These are phyloP conservation scores for Pulveroboletus frians DNA, from an alignment of 768 basidiomycete genomes.

Conservation along the genomic window DNA sequence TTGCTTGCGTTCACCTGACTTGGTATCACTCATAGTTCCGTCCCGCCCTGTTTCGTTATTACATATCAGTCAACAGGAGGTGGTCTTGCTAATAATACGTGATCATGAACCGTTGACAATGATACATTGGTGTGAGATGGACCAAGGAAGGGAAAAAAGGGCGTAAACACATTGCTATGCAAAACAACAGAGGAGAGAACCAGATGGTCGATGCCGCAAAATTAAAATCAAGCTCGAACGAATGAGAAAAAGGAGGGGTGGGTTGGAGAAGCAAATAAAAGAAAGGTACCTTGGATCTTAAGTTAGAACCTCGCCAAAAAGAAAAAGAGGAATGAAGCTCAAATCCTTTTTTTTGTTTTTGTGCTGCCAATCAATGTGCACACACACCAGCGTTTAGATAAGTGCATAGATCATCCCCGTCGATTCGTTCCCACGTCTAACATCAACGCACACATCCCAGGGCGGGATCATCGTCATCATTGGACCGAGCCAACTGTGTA, in stretches of 20 bases:
- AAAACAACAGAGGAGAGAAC: constrained; percentile 22
- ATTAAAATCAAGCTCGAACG: background rate
- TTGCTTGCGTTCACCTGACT: background rate
- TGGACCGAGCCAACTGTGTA: constrained; percentile 11
- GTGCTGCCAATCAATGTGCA: background rate
- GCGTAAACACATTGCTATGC: constrained; percentile 13
- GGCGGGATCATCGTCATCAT: constrained; percentile 8
- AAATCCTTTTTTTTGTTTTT: background rate
- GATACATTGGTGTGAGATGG: constrained; percentile 22
- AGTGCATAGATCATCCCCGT: background rate
- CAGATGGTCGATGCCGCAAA: constrained; percentile 5
- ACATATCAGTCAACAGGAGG: constrained; percentile 8
- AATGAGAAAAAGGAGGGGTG: background rate
- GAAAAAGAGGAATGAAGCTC: background rate
- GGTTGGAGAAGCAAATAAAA: background rate
- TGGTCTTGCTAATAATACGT: constrained; percentile 15
- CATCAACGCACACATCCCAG: background rate
- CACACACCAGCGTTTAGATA: background rate
- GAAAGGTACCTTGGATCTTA: constrained; percentile 1
- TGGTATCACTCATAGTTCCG: background rate
- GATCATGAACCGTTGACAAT: constrained; percentile 14
- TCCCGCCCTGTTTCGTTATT: constrained; percentile 6
- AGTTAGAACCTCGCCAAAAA: constrained; percentile 1
- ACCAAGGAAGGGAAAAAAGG: constrained; percentile 8
- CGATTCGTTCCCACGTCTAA: background rate